Evolutionary conservation across 768 basidiomycete genomes (phyloP), one percentile per base, ranked within the genome.

Genomic region (Mycena venus): DNA sequence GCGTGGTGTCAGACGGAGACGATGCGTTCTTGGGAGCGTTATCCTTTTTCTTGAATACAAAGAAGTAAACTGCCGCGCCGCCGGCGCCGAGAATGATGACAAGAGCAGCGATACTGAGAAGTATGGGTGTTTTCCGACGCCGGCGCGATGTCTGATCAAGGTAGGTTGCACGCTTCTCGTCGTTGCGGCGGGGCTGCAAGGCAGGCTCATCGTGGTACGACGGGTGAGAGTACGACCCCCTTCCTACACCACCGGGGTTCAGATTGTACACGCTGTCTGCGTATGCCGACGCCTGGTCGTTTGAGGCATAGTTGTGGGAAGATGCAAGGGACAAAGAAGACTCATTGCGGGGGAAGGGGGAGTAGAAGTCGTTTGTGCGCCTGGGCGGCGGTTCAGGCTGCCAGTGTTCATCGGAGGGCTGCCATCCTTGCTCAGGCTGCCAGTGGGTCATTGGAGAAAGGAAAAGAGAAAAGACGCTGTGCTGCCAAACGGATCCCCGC

Each of bases 101-200:
- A 49, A 88, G 79, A 55, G 86, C 61, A 38, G 14, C 68, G 44
- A 70, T 17, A 7, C 58, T 67, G 11, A 78, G 71, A 36, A 78
- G 40, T 9, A 75, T 73, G 49, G 68, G 72, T 72, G 82, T 87
- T 73, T 83, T 87, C 63, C 86, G 85, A 63, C 84, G 6, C 63
- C 86, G 85, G 65, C 84, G 86, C 4, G 88, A 86, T 61, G 86
- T 87, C 1, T 91, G 88, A 5, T 88, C 78, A 17, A 85, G 82
- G 79, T 94, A 95, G 2, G 85, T 81, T 2, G 85, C 80, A 6
- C 90, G 88, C 80, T 96, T 96, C 80, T 94, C 93, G 58, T 88
- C 85, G 49, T 51, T 19, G 7, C 95, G 85, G 62, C 89, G 88
- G 38, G 88, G 82, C 19, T 62, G 76, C 8, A 84, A 85, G 70